A percentile compares a stretch with the other conserved stretches of the same genome.
Evolutionary conservation across 2,329 filamentous ascomycete genomes (phyloP).

Genomic region (Mycocentrospora acerina): DNA sequence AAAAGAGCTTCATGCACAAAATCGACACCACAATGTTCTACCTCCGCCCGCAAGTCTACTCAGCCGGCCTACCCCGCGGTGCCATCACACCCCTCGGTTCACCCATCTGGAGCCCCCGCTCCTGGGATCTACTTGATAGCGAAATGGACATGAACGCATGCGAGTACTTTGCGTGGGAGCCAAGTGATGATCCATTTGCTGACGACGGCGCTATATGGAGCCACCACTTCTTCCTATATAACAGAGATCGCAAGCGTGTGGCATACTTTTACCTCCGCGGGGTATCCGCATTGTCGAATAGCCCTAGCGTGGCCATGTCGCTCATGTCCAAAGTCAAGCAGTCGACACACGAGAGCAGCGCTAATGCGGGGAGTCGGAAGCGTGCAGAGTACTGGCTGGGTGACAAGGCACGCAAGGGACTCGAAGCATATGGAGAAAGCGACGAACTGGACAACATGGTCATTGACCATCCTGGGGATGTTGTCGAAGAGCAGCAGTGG

Average conservation of each 20-base stretch:
- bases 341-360: conserved; percentile 51
- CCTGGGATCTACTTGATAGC: conserved; percentile 90
- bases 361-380: conserved; percentile 67
- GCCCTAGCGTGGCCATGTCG: conserved; percentile 49
- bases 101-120: conserved; percentile 79
- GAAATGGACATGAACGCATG: conserved; percentile 93
- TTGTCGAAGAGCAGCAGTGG: conserved; percentile 45
- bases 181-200: conserved; percentile 86
- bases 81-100: conserved; percentile 52
- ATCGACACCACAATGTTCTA: conserved; percentile 85
- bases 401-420: conserved; percentile 55
- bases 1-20: conserved; percentile 78
- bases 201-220: conserved; percentile 95
- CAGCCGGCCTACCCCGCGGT: conserved; percentile 46
- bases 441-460: conserved; percentile 48
- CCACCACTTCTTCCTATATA: conserved; percentile 97
- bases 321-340: conserved; percentile 42
- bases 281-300: conserved; percentile 73
- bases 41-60: conserved; percentile 64
- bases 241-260: conserved; percentile 85
- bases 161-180: conserved; percentile 84
- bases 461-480: conserved; percentile 41
- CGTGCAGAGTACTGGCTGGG: conserved; percentile 88
- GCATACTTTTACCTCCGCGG: conserved; percentile 91
- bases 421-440: conserved; percentile 46